These are phyloP conservation scores for Tagetes patula DNA, from an alignment of 129 eudicot genomes.

Conservation along the genomic window DNA sequence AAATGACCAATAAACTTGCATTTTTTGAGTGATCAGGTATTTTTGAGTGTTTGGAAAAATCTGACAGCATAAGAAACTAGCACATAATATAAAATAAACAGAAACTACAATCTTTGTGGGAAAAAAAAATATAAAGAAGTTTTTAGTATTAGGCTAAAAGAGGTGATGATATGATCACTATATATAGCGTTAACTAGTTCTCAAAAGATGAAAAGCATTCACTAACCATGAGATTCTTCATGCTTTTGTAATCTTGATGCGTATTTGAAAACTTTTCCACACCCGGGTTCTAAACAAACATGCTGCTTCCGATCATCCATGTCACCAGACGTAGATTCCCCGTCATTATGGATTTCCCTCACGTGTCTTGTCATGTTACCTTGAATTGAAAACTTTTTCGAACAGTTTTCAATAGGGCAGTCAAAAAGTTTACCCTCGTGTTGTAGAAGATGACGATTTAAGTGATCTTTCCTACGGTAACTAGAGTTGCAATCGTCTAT, in stretches of 20 bases:
- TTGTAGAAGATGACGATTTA: conserved; percentile 74
- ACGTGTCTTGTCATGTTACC: conserved; percentile 69
- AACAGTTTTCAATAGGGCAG: conserved; percentile 55
- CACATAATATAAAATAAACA: not conserved
- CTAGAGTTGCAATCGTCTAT: conserved; percentile 72
- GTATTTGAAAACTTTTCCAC: conserved; percentile 81
- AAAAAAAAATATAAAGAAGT: not conserved
- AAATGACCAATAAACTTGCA: not conserved
- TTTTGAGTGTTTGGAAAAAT: not conserved
- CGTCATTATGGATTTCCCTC: conserved; percentile 57
- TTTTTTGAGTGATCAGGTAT: not conserved
- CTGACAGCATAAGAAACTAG: not conserved
- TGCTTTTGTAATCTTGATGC: conserved; percentile 67
- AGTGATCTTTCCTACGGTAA: conserved; percentile 88
- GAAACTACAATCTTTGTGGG: not conserved
- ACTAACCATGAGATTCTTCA: conserved; percentile 65
- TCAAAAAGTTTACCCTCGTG: conserved; percentile 78
- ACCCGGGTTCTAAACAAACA: conserved; percentile 66
- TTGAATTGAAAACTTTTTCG: conserved; percentile 46
- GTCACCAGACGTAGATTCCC: conserved; percentile 15
- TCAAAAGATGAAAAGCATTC: not conserved
- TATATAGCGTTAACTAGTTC: not conserved
- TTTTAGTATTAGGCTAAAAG: not conserved
- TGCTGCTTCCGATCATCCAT: conserved; percentile 34
- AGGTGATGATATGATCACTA: not conserved